Percentiles rank a stretch among this genome's conserved stretches.
These are phyloP conservation scores for Adansonia rubrostipa DNA, from an alignment of 441 rosid genomes.

Conservation along the genomic window DNA sequence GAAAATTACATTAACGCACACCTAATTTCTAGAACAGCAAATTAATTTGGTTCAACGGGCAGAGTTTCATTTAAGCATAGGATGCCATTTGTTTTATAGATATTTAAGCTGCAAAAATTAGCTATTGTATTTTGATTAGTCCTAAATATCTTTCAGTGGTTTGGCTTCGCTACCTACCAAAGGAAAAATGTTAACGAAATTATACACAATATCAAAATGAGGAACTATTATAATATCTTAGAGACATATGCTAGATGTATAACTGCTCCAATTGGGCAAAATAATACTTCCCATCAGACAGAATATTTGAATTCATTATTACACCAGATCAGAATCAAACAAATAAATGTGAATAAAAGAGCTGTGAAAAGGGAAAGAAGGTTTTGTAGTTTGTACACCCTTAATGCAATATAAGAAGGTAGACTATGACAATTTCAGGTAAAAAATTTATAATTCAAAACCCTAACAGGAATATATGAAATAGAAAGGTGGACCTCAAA, in stretches of 20 bases:
- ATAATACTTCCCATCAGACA: not conserved
- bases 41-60: not conserved
- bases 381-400: not conserved
- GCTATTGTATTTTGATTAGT: not conserved
- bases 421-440: not conserved
- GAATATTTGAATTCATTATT: not conserved
- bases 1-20: not conserved
- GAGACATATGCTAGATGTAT: not conserved
- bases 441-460: not conserved
- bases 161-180: not conserved
- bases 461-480: slow-evolving; percentile 2
- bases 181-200: not conserved
- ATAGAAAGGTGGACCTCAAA: not conserved
- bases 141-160: not conserved
- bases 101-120: not conserved
- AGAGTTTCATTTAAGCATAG: not conserved
- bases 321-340: not conserved
- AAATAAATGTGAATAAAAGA: not conserved
- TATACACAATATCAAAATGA: not conserved
- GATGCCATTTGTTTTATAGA: not conserved
- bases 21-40: not conserved
- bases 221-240: not conserved
- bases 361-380: not conserved
- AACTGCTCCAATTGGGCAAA: not conserved
- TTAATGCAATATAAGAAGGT: not conserved